Evolutionary conservation across 257 asterid genomes (phyloP), one percentile per base, ranked within the genome.

Genomic region (Capsicum chinense): DNA sequence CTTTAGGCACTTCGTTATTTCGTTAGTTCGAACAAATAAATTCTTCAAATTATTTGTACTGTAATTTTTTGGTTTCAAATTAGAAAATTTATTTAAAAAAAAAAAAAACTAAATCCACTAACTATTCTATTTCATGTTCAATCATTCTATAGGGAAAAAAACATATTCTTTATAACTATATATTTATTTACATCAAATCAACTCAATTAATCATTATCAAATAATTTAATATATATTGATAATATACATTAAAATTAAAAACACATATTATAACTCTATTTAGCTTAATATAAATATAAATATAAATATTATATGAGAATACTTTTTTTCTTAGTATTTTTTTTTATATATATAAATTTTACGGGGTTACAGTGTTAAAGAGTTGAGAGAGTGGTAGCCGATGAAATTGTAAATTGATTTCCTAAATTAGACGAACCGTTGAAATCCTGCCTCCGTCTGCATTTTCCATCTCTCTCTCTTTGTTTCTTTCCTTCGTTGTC

Each of bases 401-500:
- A 60, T 39, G 56, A 39, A 60, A 80, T 48, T 3, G 84, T 81
- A 4, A 6, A 60, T 81, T 13, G 21, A 62, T 60, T 64, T 64
- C 85, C 59, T 83, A 68, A 35, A 79, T 52, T 69, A 69, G 73
- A 67, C 16, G 16, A 74, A 62, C 79, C 83, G 56, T 70, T 80
- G 85, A 83, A 85, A 3, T 59, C 57, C 7, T 26, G 33, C 33
- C 33, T 68, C 15, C 17, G 58, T 59, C 47, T 21, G 13, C 66
- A 13, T 0, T 78, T 80, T 16, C 56, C 70, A 58, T 52, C 66
- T 9, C 37, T 56, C n/a, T 13, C 44, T 8, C 12, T 56, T 15
- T 13, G 44, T 21, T 48, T 68, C 56, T 8, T 19, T 54, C 70
- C 90, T 85, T 69, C 50, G 84, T 82, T 69, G 79, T 70, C 83